A percentile compares a stretch with the other conserved stretches of the same genome.
Conservation (phyloP, 495 filamentous ascomycete genomes). For the Neurospora tetraspora region DNA sequence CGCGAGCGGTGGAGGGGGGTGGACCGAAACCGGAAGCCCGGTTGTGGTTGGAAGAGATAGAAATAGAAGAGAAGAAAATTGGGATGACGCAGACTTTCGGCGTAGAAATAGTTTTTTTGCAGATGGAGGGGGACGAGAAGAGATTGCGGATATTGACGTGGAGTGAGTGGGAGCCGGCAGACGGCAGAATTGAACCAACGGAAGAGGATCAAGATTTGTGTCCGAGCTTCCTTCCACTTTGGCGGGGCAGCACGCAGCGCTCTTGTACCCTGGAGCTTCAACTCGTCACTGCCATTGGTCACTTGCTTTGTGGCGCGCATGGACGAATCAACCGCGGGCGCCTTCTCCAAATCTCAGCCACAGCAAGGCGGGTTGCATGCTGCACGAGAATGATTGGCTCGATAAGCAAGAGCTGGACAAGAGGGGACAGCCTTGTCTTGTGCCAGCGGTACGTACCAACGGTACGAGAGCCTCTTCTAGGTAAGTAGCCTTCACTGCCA, state of each 20-base stretch:
- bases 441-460: too few species aligned
- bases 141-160: background rate
- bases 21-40: background rate
- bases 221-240: background rate
- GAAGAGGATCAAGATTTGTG: background rate
- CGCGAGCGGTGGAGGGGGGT: background rate
- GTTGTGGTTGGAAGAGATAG: background rate
- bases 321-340: background rate
- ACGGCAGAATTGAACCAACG: background rate
- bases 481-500: background rate
- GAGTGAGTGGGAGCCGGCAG: background rate
- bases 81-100: background rate
- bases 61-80: background rate
- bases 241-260: background rate
- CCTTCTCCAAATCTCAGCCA: background rate
- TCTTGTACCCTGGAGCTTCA: background rate
- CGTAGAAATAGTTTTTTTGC: background rate
- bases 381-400: background rate
- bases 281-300: background rate
- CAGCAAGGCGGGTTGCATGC: background rate
- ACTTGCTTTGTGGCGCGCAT: background rate
- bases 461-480: too few species aligned
- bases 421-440: too few species aligned
- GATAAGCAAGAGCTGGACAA: background rate
- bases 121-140: background rate